A percentile compares a stretch with the other conserved stretches of the same genome.
phyloP scores from a whole-genome alignment of 2,329 filamentous ascomycete genomes.

The Monosporascus ibericus region DNA sequence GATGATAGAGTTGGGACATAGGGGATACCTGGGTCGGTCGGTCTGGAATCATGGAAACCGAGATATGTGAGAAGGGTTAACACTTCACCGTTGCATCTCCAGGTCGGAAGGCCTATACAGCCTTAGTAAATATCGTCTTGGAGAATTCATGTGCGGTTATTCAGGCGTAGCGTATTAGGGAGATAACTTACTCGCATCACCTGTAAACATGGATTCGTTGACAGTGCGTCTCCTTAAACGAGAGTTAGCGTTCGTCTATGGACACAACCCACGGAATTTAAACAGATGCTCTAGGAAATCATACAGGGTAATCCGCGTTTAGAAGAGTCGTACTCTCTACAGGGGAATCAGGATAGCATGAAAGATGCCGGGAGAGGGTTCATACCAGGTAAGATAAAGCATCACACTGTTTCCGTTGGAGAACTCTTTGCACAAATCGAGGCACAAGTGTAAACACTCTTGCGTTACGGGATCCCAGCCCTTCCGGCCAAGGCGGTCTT shows the following conservation, averaged over 20 bases:
- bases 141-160: slow-evolving; percentile 1
- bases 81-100: slow-evolving; percentile 19
- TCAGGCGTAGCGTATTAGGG: neutral
- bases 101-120: slow-evolving; percentile 18
- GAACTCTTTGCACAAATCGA: slow-evolving; percentile 21
- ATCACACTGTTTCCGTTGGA: slow-evolving; percentile 20
- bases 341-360: no score
- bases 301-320: no score
- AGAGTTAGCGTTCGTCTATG: neutral
- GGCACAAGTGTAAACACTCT: slow-evolving; percentile 17
- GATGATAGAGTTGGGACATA: slow-evolving; percentile 14
- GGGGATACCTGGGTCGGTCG: slow-evolving; percentile 20
- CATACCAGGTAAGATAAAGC: slow-evolving; percentile 6
- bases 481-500: slow-evolving; percentile 4
- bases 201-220: slow-evolving; percentile 14
- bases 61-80: slow-evolving; percentile 36
- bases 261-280: no score
- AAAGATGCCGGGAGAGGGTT: neutral
- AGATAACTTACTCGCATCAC: slow-evolving; percentile 19
- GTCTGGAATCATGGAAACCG: slow-evolving; percentile 39
- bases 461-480: slow-evolving; percentile 8
- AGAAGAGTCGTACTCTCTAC: no score
- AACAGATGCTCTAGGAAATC: no score
- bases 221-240: slow-evolving; percentile 7
- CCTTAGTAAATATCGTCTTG: slow-evolving; percentile 6